Evolutionary conservation across 257 asterid species (phyloP), one percentile per base, ranked within the genome.

Genomic region (Thymus mandschuricus): DNA sequence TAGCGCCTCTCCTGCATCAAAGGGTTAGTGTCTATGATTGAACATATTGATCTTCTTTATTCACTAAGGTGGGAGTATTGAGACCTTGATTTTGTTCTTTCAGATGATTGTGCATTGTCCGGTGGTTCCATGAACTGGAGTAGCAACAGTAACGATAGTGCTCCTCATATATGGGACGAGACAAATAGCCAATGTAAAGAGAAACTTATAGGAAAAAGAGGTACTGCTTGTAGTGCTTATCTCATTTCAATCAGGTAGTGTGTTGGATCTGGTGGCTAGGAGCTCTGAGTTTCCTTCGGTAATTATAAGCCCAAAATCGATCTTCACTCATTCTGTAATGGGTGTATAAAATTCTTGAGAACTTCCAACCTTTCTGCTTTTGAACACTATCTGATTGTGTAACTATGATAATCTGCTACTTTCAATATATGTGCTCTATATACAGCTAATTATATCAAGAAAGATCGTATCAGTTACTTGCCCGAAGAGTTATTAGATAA

Each of bases 61-160:
- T 34, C 64, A 11, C 35, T 40, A 43, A 40, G 46, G 27, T 73
- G 21, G 59, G 33, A 29, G 31, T 72, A 15, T 5, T 60, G 58
- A 48, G 44, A 44, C 61, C 43, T 35, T 52, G 61, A 15, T 75
- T 1, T 8, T 69, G 78, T 56, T 64, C 59, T 76, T 67, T 46
- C 83, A 91, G 97, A 82, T 74, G 90, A 86, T 56, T 65, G 50
- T 27, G 79, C 80, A 34, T 64, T 76, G 46, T 65, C 82, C 44
- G 81, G 79, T 56, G 60, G 81, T 13, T 30, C 72, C 52, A 43
- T 54, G 72, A 44, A 85, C 75, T 79, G 80, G 77, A 81, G 92
- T 82, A 80, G 86, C 73, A 79, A 87, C 69, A 82, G 88, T 51
- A 76, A 70, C 38, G 88, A 86, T 6, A 75, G 81, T 74, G 65